Evolutionary conservation across 2,329 filamentous ascomycete species (phyloP).

Genomic region (Alternaria arbusti): DNA sequence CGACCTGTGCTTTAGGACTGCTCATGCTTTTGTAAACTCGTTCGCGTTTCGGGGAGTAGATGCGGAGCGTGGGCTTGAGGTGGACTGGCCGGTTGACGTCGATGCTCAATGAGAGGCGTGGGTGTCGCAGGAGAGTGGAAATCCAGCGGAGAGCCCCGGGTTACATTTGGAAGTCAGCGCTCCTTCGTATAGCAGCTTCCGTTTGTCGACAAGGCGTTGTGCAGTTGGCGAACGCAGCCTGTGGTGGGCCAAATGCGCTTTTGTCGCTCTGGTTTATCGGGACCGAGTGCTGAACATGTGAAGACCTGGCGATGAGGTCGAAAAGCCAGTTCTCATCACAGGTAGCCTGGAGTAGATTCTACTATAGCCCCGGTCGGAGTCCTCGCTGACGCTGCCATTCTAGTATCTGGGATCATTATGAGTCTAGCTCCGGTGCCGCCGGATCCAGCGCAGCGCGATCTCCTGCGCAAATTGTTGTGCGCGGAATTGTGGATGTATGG

Average conservation of each 20-base stretch:
- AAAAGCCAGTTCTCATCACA: not conserved
- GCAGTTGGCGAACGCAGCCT: not conserved
- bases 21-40: not conserved
- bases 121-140: not conserved
- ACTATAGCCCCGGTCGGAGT: not conserved
- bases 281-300: not conserved
- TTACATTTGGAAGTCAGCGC: not conserved
- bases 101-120: not conserved
- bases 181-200: not conserved
- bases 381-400: not conserved
- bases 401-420: not conserved
- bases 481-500: accelerated
- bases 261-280: not conserved
- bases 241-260: not conserved
- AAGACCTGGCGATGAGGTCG: not conserved
- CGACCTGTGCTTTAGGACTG: not conserved
- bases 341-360: not conserved
- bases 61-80: not conserved
- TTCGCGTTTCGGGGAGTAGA: not conserved
- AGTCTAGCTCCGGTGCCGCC: not conserved
- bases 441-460: not conserved
- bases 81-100: not conserved
- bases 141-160: not conserved
- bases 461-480: not conserved
- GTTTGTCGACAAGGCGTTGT: not conserved